These are phyloP conservation scores for Metroxylon sagu DNA, from an alignment of 176 grass and related monocot species.

Conservation along the genomic window DNA sequence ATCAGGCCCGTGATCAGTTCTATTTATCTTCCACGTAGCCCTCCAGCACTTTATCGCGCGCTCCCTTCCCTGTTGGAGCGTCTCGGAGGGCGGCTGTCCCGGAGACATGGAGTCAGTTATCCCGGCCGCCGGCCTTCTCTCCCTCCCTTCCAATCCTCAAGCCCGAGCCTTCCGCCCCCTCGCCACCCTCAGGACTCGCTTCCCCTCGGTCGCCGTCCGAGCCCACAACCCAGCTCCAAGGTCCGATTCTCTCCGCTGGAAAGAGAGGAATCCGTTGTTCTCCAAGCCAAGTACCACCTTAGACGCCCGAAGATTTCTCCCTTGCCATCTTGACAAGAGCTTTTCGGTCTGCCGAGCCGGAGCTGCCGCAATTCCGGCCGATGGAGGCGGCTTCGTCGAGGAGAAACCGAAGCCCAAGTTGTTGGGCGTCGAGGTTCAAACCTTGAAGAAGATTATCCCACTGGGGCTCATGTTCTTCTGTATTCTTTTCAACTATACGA, in stretches of 20 bases:
- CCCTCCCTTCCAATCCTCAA: slow-evolving; percentile 32
- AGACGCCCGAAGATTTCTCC: slow-evolving; percentile 15
- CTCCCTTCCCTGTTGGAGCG: neutral
- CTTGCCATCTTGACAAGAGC: slow-evolving; percentile 9
- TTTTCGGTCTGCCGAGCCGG: slow-evolving; percentile 16
- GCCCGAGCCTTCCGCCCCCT: slow-evolving; percentile 4
- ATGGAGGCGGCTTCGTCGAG: slow-evolving; percentile 1
- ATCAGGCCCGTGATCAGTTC: too few species aligned
- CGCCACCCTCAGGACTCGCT: slow-evolving; percentile 1
- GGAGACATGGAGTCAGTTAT: slow-evolving; percentile 23
- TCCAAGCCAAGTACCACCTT: neutral
- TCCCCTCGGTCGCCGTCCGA: slow-evolving; percentile 7
- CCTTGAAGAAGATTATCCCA: slow-evolving; percentile 85
- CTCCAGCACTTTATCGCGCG: neutral
- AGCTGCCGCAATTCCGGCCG: slow-evolving; percentile 17
- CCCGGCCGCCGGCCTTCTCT: slow-evolving; percentile 22
- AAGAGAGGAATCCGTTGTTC: slow-evolving; percentile 11
- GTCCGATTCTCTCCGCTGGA: slow-evolving; percentile 4
- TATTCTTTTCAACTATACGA: slow-evolving; percentile 99
- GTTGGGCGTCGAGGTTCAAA: slow-evolving; percentile 52
- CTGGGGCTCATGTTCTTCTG: slow-evolving; percentile 98
- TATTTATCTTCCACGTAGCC: neutral
- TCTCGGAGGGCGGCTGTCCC: neutral
- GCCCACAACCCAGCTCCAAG: slow-evolving; percentile 6
- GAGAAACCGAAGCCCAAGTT: slow-evolving; percentile 41